Base-by-base conservation (phyloP, 768 basidiomycete genomes). In the Agaricus subrufescens region DNA sequence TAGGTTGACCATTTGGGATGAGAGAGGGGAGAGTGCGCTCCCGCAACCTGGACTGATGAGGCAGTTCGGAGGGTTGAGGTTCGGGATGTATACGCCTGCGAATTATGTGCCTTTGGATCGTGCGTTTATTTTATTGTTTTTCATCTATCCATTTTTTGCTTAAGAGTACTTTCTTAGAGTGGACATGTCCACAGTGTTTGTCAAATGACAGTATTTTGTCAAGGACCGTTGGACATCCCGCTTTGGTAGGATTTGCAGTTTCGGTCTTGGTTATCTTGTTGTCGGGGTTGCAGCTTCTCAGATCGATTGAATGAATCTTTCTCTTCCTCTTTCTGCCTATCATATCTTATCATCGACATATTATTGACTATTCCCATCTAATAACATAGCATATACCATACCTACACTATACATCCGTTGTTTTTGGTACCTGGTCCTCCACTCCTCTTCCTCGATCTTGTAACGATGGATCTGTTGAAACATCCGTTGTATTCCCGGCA, bases 1-100 rank as follows among this genome's bases (percentile, higher is more conserved):
- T 66, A 87, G 85, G 29, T 73, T 93, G 37, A 75, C 78, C 44
- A 86, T 94, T 40, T 86, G 79, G 74, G 91, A 89, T 65, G 85
- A 91, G 48, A 73, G 86, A 61, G 91, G 91, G 0, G 74, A 81
- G 9, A 75, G 71, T 14, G 81, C 84, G 0, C 71, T 73, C 11
- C 71, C 80, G 25, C 64, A 70, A 12, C 78, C 83, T 0, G 91
- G 91, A 3, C 74, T 76, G 59, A 73, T 94, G 60, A 73, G 73
- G 53, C 81, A 85, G 34, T 87, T 89, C 64, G 76, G 77, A 34
- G 79, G 77, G 1, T 71, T 90, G 44, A 73, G 79, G 61, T 94
- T 94, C 73, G 90, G 88, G 43, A 70, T 94, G 60, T 94, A 94
- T 65, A 81, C 82, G 0, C 89, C 91, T 0, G 78, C 80, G 61